Evolutionary conservation across 352 stramenopile species (phyloP).

Genomic region (Globisporangium paroecandrum): DNA sequence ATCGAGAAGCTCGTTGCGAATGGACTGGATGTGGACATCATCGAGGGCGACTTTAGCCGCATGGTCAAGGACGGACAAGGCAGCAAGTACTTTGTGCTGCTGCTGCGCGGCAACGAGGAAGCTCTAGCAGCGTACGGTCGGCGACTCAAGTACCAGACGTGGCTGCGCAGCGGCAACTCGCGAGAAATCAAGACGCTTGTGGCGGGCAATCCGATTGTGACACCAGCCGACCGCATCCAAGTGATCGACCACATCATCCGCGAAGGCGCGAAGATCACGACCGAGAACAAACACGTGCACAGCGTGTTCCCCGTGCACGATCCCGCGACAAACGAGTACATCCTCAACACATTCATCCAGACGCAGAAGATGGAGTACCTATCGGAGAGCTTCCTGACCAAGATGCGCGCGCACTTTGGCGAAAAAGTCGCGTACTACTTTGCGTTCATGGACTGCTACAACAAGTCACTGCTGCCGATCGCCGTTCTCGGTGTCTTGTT

Average conservation of each 20-base stretch:
- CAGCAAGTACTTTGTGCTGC: slow-evolving; percentile 72
- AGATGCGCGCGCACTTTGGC: slow-evolving; percentile 76
- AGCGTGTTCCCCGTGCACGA: slow-evolving; percentile 83
- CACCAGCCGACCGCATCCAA: slow-evolving; percentile 71
- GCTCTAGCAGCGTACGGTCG: slow-evolving; percentile 56
- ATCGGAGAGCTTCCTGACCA: slow-evolving; percentile 50
- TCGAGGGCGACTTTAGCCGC: slow-evolving; percentile 68
- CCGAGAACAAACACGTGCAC: slow-evolving; percentile 47
- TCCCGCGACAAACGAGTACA: slow-evolving; percentile 57
- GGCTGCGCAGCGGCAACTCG: slow-evolving; percentile 70
- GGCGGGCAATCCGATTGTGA: slow-evolving; percentile 53
- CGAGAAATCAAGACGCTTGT: slow-evolving; percentile 68
- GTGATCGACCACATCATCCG: slow-evolving; percentile 83
- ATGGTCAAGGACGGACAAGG: slow-evolving; percentile 22
- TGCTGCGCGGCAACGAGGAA: slow-evolving; percentile 66
- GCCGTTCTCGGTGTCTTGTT: slow-evolving; percentile 67
- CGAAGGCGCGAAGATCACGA: slow-evolving; percentile 61
- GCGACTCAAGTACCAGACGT: slow-evolving; percentile 68
- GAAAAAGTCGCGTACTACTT: slow-evolving; percentile 88
- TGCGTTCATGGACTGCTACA: slow-evolving; percentile 86
- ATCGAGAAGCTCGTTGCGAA: slow-evolving; percentile 61
- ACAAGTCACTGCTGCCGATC: slow-evolving; percentile 77
- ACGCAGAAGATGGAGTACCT: slow-evolving; percentile 64
- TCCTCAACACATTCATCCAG: slow-evolving; percentile 72
- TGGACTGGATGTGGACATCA: slow-evolving; percentile 65